Evolutionary conservation across 768 basidiomycete genomes (phyloP), one percentile per base, ranked within the genome.

Genomic region (Calocera cornea): DNA sequence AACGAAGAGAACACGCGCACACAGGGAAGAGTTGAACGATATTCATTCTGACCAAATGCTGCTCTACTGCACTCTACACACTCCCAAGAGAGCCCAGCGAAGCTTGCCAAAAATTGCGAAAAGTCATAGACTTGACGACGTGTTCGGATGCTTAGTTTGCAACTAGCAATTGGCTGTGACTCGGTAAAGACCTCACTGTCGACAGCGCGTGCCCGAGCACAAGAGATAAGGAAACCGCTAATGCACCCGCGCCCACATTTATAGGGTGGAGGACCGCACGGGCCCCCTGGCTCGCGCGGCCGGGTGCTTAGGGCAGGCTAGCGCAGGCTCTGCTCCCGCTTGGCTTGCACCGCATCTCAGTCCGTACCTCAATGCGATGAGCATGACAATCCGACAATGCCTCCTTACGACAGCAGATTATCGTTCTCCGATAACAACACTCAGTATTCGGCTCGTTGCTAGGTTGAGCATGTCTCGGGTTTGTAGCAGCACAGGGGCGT

Each of bases 71-170:
- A 41, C 24, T 8, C 19, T 47, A 24, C 44, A 7, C 44, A 47
- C 16, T 19, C 44, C 16, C 16, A 17, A 47, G 7, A 24, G 24
- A 47, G 44, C 44, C 44, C 7, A 5, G 16, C 19, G 44, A 47
- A 47, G 44, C 44, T 85, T 84, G 79, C 84, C 89, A 91, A 92
- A 91, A 91, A 90, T 91, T 90, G 87, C 88, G 87, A 83, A 80
- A 83, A 83, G 86, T 87, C 87, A 80, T 88, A 90, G 87, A 60
- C 87, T 82, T 76, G 85, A 83, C 87, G 88, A 90, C 87, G 88
- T 77, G 88, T 90, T 89, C 88, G 89, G 89, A 91, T 91, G 88
- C 89, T 83, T 90, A 90, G 89, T 91, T 91, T 91, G 89, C 89
- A 91, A 91, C 87, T 87, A 91, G 88, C 89, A 90, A 91, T 89